These are phyloP conservation scores for sorghum (Sorghum bicolor) DNA, from an alignment of 176 grass and related monocot genomes.

Conservation along the genomic window DNA sequence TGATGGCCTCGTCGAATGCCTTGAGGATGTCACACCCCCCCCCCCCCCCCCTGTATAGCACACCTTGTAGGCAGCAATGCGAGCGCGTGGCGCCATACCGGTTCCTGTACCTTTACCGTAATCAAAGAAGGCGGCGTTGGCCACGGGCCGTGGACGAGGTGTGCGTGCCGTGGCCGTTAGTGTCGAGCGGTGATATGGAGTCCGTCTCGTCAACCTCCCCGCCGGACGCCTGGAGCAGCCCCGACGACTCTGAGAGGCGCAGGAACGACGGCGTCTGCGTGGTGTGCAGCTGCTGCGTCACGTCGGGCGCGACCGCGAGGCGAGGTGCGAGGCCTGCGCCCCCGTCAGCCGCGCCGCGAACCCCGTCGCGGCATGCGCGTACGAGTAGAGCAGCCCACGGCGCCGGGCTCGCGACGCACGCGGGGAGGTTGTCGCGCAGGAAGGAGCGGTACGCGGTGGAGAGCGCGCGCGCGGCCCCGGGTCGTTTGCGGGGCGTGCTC, in stretches of 20 bases:
- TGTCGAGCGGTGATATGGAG: constrained; percentile 14
- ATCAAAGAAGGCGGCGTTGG: constrained; percentile 20
- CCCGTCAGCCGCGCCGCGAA: constrained; percentile 22
- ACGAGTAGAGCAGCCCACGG: constrained; percentile 28
- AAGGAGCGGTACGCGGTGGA: not conserved
- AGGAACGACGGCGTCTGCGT: constrained; percentile 33
- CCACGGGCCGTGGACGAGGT: constrained; percentile 43
- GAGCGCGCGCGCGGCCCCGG: not conserved
- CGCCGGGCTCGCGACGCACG: not conserved
- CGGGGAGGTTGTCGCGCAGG: not conserved
- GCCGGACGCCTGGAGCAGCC: not conserved
- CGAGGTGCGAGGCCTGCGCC: not conserved
- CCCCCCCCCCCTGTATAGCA: too few relatives aligned
- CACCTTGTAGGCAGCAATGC: constrained; percentile 37
- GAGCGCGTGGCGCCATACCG: constrained; percentile 35
- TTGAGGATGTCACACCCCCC: constrained; percentile 26
- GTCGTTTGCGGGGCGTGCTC: not conserved
- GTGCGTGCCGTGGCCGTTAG: constrained; percentile 48
- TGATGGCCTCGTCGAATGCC: constrained; percentile 35
- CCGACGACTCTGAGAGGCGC: not conserved
- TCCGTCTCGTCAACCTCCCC: too few relatives aligned
- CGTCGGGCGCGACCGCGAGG: not conserved
- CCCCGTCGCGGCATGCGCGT: constrained; percentile 19
- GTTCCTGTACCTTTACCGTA: constrained; percentile 21
- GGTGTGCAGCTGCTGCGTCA: constrained; percentile 4